Percentiles rank a stretch among this genome's conserved stretches.
phyloP scores from a whole-genome alignment of 768 basidiomycete genomes.

The Leccinum rimulosum region DNA sequence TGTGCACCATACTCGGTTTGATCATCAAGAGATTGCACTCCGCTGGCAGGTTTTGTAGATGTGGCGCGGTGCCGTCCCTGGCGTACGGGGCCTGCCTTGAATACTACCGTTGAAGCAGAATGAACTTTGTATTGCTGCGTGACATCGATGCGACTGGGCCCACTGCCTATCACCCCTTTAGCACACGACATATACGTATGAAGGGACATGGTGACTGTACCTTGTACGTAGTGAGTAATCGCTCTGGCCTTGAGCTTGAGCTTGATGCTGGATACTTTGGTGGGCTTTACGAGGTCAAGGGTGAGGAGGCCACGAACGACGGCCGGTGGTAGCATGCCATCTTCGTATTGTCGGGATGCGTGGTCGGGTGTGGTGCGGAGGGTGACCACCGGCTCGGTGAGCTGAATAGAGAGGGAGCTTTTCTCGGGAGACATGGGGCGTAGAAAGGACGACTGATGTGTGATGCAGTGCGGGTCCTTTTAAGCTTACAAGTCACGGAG shows the following conservation, averaged over 20 bases:
- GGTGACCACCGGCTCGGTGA: slow-evolving; percentile 76
- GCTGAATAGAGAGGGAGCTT: slow-evolving; percentile 51
- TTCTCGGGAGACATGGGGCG: slow-evolving; percentile 26
- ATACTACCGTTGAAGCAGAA: slow-evolving; percentile 69
- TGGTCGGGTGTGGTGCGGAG: slow-evolving; percentile 47
- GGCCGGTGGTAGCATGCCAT: slow-evolving; percentile 52
- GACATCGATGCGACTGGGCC: slow-evolving; percentile 70
- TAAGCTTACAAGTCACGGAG: background rate
- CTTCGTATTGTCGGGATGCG: slow-evolving; percentile 16
- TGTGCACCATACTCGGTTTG: background rate
- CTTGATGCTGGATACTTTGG: slow-evolving; percentile 81
- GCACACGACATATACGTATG: background rate
- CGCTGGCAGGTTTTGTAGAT: slow-evolving; percentile 13
- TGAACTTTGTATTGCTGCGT: slow-evolving; percentile 77
- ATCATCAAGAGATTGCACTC: slow-evolving; percentile 11
- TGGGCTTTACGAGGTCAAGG: slow-evolving; percentile 69
- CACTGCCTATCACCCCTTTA: slow-evolving; percentile 43
- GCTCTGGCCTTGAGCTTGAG: slow-evolving; percentile 76
- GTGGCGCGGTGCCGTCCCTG: slow-evolving; percentile 22
- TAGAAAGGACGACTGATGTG: background rate
- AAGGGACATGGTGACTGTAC: slow-evolving; percentile 40
- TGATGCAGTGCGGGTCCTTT: background rate
- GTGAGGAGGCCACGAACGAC: slow-evolving; percentile 65
- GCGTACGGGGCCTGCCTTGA: slow-evolving; percentile 51
- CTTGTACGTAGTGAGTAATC: slow-evolving; percentile 81